Evolutionary conservation across 805 yeast genomes (phyloP).

Genomic region (Candida quercuum): DNA sequence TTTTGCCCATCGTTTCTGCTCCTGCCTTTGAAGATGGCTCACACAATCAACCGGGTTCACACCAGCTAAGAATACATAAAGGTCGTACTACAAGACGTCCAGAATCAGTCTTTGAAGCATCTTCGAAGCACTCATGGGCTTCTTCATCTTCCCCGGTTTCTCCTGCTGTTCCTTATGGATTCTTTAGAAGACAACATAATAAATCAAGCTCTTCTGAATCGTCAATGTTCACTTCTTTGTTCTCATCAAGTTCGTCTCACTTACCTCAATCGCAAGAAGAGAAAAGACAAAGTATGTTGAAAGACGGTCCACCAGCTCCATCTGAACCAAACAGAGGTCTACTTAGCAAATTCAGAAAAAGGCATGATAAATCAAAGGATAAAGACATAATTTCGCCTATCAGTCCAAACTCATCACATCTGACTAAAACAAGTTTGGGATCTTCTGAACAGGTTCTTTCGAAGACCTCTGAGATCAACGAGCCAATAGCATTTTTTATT

Average conservation of each 20-base stretch:
- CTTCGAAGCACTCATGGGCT: conserved; percentile 19
- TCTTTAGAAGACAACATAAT: conserved; percentile 62
- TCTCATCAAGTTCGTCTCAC: conserved; percentile 31
- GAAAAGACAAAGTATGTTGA: conserved; percentile 6
- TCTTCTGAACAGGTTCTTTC: conserved; percentile 3
- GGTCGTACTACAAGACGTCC: conserved; percentile 24
- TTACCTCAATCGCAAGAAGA: conserved; percentile 15
- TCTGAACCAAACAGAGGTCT: conserved; percentile 15
- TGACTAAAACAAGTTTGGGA: conserved; percentile 6
- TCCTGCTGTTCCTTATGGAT: conserved; percentile 30
- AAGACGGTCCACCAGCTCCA: conserved; percentile 2
- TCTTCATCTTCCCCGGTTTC: conserved; percentile 31
- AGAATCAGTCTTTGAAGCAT: conserved; percentile 31
- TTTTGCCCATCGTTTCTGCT: conserved; percentile 31
- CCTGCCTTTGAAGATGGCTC: conserved; percentile 2
- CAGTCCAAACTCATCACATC: conserved; percentile 10
- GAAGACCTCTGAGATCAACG: conserved; percentile 5
- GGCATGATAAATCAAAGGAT: conserved; percentile 11
- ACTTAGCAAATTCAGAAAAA: conserved; percentile 18
- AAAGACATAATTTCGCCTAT: conserved; percentile 15
- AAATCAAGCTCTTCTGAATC: conserved; percentile 60
- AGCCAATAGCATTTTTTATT: conserved; percentile 16
- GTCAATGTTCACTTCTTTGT: conserved; percentile 33
- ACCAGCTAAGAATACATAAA: conserved; percentile 2
- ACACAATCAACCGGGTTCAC: neutral